Conservation (phyloP, 352 stramenopile genomes). For the Globisporangium camurandrum region DNA sequence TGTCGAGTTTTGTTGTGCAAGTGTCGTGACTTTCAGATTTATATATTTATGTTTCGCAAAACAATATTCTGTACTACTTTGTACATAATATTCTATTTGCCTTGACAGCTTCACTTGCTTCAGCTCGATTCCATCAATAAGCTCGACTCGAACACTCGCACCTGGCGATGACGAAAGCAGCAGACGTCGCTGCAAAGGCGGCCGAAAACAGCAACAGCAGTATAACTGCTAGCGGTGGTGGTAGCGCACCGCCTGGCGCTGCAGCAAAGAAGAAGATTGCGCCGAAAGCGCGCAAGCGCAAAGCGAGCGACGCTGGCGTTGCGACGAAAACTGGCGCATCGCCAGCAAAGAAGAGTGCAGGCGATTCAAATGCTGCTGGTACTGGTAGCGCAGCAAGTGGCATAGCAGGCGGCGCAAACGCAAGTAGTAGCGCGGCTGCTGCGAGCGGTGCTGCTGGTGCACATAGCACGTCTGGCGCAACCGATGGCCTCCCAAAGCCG, state of each 20-base stretch:
- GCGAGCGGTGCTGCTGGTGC: slow-evolving; percentile 3
- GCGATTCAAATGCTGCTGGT: slow-evolving; percentile 6
- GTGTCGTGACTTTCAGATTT: too few species aligned
- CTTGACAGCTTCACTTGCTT: too few species aligned
- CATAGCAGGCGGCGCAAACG: background rate
- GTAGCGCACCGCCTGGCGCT: background rate
- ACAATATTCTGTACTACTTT: too few species aligned
- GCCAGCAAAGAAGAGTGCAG: slow-evolving; percentile 27
- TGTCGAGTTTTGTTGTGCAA: too few species aligned
- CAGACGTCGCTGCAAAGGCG: slow-evolving; percentile 6
- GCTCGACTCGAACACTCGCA: too few species aligned
- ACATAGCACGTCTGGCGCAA: slow-evolving; percentile 7
- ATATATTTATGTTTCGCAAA: too few species aligned
- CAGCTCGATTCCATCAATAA: too few species aligned
- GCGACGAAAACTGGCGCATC: slow-evolving; percentile 23
- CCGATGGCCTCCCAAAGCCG: slow-evolving; percentile 42
- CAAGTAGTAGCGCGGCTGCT: slow-evolving; percentile 8
- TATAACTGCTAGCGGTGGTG: background rate
- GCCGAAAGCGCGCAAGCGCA: slow-evolving; percentile 67
- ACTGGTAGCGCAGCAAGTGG: background rate
- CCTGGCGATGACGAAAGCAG: slow-evolving; percentile 33
- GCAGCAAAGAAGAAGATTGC: slow-evolving; percentile 63
- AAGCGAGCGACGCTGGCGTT: slow-evolving; percentile 46
- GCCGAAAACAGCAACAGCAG: background rate
- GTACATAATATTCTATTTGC: too few species aligned